Percentiles rank a stretch among this genome's conserved stretches.
phyloP scores from a whole-genome alignment of 179 eudicot species.

The Silene noctiflora region DNA sequence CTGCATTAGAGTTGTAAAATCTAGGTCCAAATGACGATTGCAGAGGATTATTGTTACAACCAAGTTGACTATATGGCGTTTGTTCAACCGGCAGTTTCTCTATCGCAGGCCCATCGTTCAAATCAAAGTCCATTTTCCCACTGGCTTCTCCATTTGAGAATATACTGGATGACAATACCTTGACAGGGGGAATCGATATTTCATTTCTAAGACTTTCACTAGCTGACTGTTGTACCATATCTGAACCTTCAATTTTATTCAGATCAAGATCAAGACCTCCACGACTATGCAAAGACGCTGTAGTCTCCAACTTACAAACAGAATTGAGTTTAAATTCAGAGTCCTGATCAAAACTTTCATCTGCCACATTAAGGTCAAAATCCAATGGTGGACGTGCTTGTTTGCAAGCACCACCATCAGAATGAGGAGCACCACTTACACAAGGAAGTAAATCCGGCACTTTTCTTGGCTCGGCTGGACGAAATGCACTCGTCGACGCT shows the following conservation, averaged over 20 bases:
- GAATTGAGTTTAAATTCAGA: slow-evolving; percentile 7
- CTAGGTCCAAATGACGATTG: slow-evolving; percentile 32
- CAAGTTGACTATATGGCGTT: slow-evolving; percentile 28
- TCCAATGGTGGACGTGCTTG: slow-evolving; percentile 43
- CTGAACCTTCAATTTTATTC: slow-evolving; percentile 39
- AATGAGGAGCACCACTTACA: slow-evolving; percentile 23
- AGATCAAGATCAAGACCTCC: slow-evolving; percentile 46
- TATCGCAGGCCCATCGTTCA: slow-evolving; percentile 41
- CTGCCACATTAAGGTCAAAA: slow-evolving; percentile 65
- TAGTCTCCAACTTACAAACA: slow-evolving; percentile 6
- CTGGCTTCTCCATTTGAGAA: slow-evolving; percentile 23
- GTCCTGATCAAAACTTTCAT: slow-evolving; percentile 43
- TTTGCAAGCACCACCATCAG: slow-evolving; percentile 32
- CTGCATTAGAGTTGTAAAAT: slow-evolving; percentile 22
- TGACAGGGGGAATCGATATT: slow-evolving; percentile 17
- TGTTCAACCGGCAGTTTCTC: slow-evolving; percentile 40
- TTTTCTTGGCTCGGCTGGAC: slow-evolving; percentile 64
- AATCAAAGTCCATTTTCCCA: slow-evolving; percentile 39
- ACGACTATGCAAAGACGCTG: slow-evolving; percentile 27
- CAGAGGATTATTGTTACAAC: slow-evolving; percentile 24
- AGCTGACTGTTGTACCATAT: slow-evolving; percentile 27
- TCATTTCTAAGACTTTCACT: slow-evolving; percentile 27
- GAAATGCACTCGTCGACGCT: slow-evolving; percentile 66
- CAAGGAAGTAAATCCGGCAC: slow-evolving; percentile 20
- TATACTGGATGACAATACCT: slow-evolving; percentile 24